Base-by-base conservation (phyloP, 768 basidiomycete species). In the Peribolospora kevripleyi region DNA sequence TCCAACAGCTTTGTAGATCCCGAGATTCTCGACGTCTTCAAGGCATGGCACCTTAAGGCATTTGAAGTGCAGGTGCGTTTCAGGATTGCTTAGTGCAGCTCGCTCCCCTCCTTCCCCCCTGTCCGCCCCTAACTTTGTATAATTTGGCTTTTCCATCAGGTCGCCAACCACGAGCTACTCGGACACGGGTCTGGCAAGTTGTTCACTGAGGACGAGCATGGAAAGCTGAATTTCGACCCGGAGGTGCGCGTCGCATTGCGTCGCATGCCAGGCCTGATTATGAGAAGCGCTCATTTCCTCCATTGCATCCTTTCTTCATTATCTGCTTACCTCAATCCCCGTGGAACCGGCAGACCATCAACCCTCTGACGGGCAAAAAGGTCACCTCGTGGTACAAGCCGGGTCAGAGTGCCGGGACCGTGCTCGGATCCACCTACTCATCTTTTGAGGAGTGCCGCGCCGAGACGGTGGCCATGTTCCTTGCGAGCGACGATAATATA, bases 381-480 rank as follows among this genome's bases (percentile, higher is more conserved):
- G 46, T 61, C 54, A 73, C 75, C 3, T 79, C 81, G 11, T 88
- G 85, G 85, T 90, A 90, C 67, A 82, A 82, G 64, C 75, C 81
- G 42, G 85, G 85, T 6, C 85, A 52, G 52, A n/a, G n/a, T n/a
- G n/a, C n/a, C n/a, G n/a, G n/a, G n/a, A n/a, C n/a, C n/a, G n/a
- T n/a, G n/a, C n/a, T n/a, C n/a, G n/a, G n/a, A n/a, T n/a, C n/a
- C n/a, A n/a, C n/a, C n/a, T n/a, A n/a, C n/a, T n/a, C n/a, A n/a
- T n/a, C n/a, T n/a, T 38, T 48, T 9, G 86, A 88, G 67, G 85
- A 88, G 69, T 87, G 85, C 61, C 77, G 86, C n/a, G 85, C 85
- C 7, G 86, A 90, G 68, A 75, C 82, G 2, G 85, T 85, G 25
- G 82, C 82, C 0, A 70, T 88, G 46, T 87, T 77, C 68, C 73